Base-by-base conservation (phyloP, 2,329 filamentous ascomycete genomes). In the Stachybotrys elegans region DNA sequence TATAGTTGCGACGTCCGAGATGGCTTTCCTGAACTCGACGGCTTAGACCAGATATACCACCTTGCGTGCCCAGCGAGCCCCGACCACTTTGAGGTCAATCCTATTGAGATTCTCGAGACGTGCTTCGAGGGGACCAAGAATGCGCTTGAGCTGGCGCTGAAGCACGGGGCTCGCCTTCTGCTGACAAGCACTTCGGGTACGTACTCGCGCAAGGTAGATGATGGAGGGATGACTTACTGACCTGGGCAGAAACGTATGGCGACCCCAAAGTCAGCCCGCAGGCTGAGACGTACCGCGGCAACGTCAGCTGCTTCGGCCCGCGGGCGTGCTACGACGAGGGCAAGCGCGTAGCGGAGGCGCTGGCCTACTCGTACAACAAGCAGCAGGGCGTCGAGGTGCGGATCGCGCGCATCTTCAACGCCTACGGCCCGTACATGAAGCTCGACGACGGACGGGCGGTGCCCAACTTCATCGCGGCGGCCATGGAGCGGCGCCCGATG, bases 271-370 rank as follows among this genome's bases (percentile, higher is more conserved):
- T 47, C 11, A 22, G 20, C 14, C 47, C 17, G 38, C 51, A 51
- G 25, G 13, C 47, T 5, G 52, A 66, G 49, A 52, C 47, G 0
- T 69, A 69, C 42, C 59, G 62, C 50, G 67, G 67, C 6, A 65
- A 69, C 31, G 66, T 69, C 16, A 69, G 69, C 42, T 61, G 62
- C 32, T 63, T 67, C 45, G 67, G 67, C 2, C 61, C 65, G 0
- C 58, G 67, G 2, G 57, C 67, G 2, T 69, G 67, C 48, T 70
- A 69, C 31, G 67, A 70, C 39, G 67, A 70, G 49, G 66, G 66
- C 3, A 69, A 70, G 43, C 54, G 66, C 14, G 61, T 62, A 3
- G 57, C 61, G 8, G 67, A 70, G 47, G 56, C 66, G 5, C 57
- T 69, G 0, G 59, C 55, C 11, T 69, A 66, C 6, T 48, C 48